phyloP scores from a whole-genome alignment of 2,329 filamentous ascomycete species.

The Coniosporium tulheliwenetii region DNA sequence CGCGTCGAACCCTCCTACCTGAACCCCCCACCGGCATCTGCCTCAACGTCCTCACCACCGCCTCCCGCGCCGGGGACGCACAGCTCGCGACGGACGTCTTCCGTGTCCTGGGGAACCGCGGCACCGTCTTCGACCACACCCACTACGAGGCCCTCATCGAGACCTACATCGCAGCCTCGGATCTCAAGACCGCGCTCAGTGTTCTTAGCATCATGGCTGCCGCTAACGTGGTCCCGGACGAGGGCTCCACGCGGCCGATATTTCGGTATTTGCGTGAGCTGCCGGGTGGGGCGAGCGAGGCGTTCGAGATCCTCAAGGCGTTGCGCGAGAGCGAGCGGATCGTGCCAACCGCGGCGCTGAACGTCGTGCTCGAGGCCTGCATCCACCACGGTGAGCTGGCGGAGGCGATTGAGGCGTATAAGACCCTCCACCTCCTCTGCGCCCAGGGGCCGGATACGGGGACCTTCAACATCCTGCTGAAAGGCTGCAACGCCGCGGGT shows the following conservation, averaged over 20 bases:
- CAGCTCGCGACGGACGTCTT: constrained; percentile 57
- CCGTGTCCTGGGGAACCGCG: constrained; percentile 43
- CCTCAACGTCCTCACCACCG: constrained; percentile 54
- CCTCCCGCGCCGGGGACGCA: constrained; percentile 52
- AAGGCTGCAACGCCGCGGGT: constrained; percentile 23
- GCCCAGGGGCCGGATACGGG: constrained; percentile 26
- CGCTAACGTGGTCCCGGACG: constrained; percentile 40
- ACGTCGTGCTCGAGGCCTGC: constrained; percentile 37
- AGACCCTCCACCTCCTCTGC: constrained; percentile 39
- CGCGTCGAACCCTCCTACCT: constrained; percentile 44
- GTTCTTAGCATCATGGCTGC: constrained; percentile 60
- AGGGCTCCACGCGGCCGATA: constrained; percentile 48
- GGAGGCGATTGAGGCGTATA: constrained; percentile 44
- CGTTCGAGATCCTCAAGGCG: constrained; percentile 40
- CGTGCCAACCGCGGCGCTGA: constrained; percentile 36
- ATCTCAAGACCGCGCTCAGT: constrained; percentile 51
- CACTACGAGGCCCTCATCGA: constrained; percentile 73
- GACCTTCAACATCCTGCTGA: constrained; percentile 48
- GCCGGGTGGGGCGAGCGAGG: constrained; percentile 30
- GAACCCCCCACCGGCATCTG: constrained; percentile 50
- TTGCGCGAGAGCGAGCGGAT: constrained; percentile 33
- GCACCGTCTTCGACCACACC: constrained; percentile 41
- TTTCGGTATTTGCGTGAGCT: constrained; percentile 37
- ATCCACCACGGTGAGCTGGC: constrained; percentile 27
- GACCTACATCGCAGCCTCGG: constrained; percentile 44